Percentiles rank a stretch among this genome's conserved stretches.
Evolutionary conservation across 805 yeast genomes (phyloP).

Genomic region (Candida vartiovaarae): DNA sequence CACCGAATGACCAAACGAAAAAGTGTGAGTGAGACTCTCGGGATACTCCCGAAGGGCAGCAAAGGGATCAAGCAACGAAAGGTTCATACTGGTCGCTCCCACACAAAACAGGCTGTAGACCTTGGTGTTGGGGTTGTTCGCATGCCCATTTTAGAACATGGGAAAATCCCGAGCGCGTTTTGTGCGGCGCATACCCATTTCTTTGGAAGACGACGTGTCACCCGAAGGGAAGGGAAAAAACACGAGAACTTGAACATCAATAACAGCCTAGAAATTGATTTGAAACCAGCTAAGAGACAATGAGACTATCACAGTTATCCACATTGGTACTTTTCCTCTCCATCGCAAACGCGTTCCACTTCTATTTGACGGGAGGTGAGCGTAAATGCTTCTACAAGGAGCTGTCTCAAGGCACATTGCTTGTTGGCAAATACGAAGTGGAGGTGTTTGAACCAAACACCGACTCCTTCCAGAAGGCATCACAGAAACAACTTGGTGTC

Average conservation of each 20-base stretch:
- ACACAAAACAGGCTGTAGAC: too few species aligned
- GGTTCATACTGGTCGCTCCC: constrained; percentile 44
- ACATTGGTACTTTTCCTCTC: constrained; percentile 19
- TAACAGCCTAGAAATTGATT: too few species aligned
- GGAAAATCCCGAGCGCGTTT: too few species aligned
- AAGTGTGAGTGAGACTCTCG: constrained; percentile 66
- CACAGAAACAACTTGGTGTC: constrained; percentile 30
- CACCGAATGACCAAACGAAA: constrained; percentile 61
- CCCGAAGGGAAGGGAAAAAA: background rate
- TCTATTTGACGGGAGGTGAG: constrained; percentile 44
- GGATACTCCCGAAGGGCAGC: constrained; percentile 90
- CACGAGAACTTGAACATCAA: background rate
- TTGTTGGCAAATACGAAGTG: constrained; percentile 43
- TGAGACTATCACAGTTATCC: constrained; percentile 12
- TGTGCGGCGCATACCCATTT: background rate
- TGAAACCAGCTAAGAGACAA: background rate
- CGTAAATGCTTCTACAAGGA: constrained; percentile 53
- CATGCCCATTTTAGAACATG: too few species aligned
- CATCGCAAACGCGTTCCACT: constrained; percentile 36
- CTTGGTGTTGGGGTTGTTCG: too few species aligned
- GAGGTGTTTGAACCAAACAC: constrained; percentile 35
- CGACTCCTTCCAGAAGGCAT: constrained; percentile 28
- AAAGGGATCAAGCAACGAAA: constrained; percentile 82
- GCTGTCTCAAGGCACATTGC: constrained; percentile 39
- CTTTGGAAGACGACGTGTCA: constrained; percentile 3